Conservation (phyloP, 2,329 filamentous ascomycete species). For the Epichloe gansuensis region DNA sequence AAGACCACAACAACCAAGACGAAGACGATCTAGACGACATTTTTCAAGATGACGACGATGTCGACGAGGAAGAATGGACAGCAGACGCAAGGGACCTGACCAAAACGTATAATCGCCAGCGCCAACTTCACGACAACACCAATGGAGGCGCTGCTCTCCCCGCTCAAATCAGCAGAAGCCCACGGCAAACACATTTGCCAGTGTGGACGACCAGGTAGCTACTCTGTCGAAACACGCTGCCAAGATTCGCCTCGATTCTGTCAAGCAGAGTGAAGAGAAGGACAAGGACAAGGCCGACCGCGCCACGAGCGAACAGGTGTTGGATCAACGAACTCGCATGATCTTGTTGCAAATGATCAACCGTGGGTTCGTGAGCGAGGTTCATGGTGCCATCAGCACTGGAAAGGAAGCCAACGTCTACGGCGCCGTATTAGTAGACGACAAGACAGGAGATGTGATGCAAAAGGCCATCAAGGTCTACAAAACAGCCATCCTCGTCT, state of each 20-base stretch:
- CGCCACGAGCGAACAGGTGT: constrained; percentile 85
- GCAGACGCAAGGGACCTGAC: constrained; percentile 57
- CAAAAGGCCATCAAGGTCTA: constrained; percentile 96
- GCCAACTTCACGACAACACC: constrained; percentile 43
- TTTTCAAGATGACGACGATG: constrained; percentile 35
- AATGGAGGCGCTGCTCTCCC: constrained; percentile 33
- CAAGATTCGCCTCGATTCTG: constrained; percentile 69
- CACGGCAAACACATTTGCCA: constrained; percentile 64
- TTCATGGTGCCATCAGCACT: constrained; percentile 90
- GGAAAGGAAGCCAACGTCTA: constrained; percentile 99
- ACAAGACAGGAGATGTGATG: constrained; percentile 38
- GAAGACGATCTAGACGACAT: constrained; percentile 30
- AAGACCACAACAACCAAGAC: constrained; percentile 17
- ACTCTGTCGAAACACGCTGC: constrained; percentile 74
- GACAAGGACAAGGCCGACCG: constrained; percentile 84
- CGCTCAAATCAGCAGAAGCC: constrained; percentile 71
- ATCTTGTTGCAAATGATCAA: constrained; percentile 95
- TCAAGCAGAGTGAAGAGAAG: constrained; percentile 38
- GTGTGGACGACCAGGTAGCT: constrained; percentile 77
- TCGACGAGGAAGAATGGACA: constrained; percentile 51
- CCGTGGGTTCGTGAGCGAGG: constrained; percentile 73
- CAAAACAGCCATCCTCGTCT: constrained; percentile 94
- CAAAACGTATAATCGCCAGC: constrained; percentile 80
- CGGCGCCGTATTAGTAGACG: constrained; percentile 60
- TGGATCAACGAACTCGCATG: constrained; percentile 91